Evolutionary conservation across 2,329 filamentous ascomycete species (phyloP).

Genomic region (Trichoderma cornu-damae): DNA sequence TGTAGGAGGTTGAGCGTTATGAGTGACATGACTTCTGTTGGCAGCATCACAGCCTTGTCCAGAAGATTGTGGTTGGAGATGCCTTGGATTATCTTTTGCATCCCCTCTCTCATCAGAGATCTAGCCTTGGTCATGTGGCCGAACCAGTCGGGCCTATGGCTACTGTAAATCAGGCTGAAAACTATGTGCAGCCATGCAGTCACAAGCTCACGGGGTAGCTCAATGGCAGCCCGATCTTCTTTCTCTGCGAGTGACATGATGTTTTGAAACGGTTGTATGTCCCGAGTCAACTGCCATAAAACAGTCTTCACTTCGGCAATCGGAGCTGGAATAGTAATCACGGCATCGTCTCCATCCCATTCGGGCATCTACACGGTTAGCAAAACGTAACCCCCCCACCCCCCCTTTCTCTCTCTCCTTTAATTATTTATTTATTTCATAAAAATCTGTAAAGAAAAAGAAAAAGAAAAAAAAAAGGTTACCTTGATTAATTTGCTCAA

Average conservation of each 20-base stretch:
- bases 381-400: too few relatives aligned
- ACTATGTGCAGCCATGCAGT: constrained; percentile 41
- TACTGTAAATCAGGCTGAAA: constrained; percentile 31
- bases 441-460: too few relatives aligned
- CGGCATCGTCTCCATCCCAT: constrained; percentile 5
- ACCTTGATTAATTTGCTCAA: constrained; percentile 30
- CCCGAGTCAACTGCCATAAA: constrained; percentile 25
- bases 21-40: constrained; percentile 40
- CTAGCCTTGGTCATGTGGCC: constrained; percentile 30
- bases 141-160: constrained; percentile 25
- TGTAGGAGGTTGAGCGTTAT: constrained; percentile 36
- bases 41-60: constrained; percentile 36
- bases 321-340: neutral
- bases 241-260: constrained; percentile 28
- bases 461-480: constrained; percentile 17
- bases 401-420: too few relatives aligned
- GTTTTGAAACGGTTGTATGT: constrained; percentile 29
- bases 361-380: constrained; percentile 20
- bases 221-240: constrained; percentile 28
- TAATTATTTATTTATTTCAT: too few relatives aligned
- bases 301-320: constrained; percentile 18
- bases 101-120: constrained; percentile 32
- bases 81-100: constrained; percentile 34
- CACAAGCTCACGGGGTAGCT: constrained; percentile 35
- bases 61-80: constrained; percentile 32